These are phyloP conservation scores for Zymoseptoria pseudotritici DNA, from an alignment of 2,329 filamentous ascomycete species.

Conservation along the genomic window DNA sequence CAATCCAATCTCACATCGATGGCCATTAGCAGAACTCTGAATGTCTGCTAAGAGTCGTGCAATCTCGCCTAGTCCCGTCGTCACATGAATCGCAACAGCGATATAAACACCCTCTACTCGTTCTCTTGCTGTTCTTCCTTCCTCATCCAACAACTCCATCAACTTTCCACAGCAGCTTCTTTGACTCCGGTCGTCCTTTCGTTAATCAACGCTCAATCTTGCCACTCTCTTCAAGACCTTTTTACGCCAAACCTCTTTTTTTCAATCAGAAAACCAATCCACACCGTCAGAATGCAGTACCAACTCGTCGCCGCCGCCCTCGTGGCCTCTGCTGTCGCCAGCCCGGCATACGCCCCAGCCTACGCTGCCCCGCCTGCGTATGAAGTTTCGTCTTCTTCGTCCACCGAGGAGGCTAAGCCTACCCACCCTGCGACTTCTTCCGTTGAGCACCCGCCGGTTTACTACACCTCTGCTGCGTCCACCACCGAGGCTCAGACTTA, in stretches of 20 bases:
- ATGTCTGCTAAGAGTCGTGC: not conserved
- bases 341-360: conserved; percentile 3
- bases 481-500: not conserved
- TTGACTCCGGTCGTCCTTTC: conserved; percentile 21
- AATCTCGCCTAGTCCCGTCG: not conserved
- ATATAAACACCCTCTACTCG: not conserved
- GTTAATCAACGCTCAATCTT: conserved; percentile 13
- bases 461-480: not conserved
- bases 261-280: conserved; percentile 2
- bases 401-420: not conserved
- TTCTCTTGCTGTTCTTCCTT: not conserved
- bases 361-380: not conserved
- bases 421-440: not conserved
- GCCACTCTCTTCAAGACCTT: conserved; percentile 3
- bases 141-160: conserved; percentile 2
- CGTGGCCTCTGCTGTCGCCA: conserved; percentile 13
- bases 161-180: conserved; percentile 1
- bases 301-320: conserved; percentile 18
- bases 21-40: not conserved
- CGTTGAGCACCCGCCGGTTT: not conserved
- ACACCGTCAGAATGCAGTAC: conserved; percentile 16
- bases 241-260: not conserved
- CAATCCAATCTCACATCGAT: not conserved
- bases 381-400: not conserved
- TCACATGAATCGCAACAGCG: not conserved